Conservation (phyloP, 75 land plant species). For the Pinus tabuliformis region DNA sequence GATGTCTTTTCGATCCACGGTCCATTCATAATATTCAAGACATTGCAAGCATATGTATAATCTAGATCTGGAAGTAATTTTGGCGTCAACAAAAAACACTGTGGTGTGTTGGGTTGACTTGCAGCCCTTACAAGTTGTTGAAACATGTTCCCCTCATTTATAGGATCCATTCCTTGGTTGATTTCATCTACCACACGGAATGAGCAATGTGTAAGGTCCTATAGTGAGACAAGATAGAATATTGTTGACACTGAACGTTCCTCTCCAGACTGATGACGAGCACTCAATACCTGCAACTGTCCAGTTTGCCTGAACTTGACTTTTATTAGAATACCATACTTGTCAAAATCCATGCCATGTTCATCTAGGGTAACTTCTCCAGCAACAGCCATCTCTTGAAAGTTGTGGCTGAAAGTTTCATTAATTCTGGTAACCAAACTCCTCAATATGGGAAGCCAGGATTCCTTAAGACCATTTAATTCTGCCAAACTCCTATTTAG, state of each 20-base stretch:
- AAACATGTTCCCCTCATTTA: conserved; percentile 98
- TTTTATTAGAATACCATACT: conserved; percentile 92
- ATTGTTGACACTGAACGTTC: conserved; percentile 99
- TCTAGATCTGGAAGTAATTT: conserved; percentile 89
- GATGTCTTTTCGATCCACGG: conserved; percentile 84
- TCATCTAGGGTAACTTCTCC: conserved; percentile 98
- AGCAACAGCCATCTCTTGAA: conserved; percentile 97
- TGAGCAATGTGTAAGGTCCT: conserved; percentile 97
- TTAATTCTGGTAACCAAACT: conserved; percentile 79
- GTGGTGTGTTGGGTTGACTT: conserved; percentile 95
- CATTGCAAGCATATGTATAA: conserved; percentile 87
- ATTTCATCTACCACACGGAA: conserved; percentile 99
- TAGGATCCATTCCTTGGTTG: conserved; percentile 99
- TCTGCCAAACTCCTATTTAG: conserved; percentile 25
- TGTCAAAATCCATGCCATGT: conserved; percentile 77
- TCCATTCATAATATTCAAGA: conserved; percentile 94
- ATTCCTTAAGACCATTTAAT: conserved; percentile 48
- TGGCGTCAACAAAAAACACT: conserved; percentile 97
- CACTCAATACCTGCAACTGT: conserved; percentile 95
- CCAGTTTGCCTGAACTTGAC: conserved; percentile 99
- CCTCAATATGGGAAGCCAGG: conserved; percentile 86
- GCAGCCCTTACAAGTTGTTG: conserved; percentile 98
- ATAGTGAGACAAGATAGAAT: conserved; percentile 93
- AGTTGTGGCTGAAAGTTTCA: conserved; percentile 85
- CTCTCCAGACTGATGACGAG: conserved; percentile 99